Conservation (phyloP, 2,329 filamentous ascomycete species). For the Pseudogymnoascus sp. region DNA sequence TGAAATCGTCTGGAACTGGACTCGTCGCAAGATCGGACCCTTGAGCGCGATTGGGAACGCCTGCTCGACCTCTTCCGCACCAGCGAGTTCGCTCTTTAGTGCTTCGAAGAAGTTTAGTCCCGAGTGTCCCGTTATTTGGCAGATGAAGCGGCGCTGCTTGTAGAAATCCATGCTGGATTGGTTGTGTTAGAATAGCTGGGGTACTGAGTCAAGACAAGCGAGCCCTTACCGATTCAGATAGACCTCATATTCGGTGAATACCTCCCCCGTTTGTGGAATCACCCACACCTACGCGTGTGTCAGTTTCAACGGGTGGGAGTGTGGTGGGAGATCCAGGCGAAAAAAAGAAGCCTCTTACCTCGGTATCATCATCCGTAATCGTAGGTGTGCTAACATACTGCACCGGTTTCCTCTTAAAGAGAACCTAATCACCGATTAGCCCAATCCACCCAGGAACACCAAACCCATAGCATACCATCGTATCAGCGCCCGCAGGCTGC, state of each 20-base stretch:
- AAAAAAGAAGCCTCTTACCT: conserved; percentile 48
- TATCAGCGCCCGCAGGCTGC: background rate
- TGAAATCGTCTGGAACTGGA: conserved; percentile 83
- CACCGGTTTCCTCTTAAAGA: conserved; percentile 94
- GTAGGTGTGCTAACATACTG: conserved; percentile 65
- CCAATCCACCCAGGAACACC: conserved; percentile 7
- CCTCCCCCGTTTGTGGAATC: conserved; percentile 80
- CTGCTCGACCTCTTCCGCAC: conserved; percentile 81
- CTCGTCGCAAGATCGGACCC: conserved; percentile 78
- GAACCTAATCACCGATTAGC: conserved; percentile 51
- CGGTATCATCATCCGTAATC: conserved; percentile 71
- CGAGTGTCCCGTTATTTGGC: conserved; percentile 90
- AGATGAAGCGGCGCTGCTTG: conserved; percentile 84
- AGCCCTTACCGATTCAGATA: conserved; percentile 69
- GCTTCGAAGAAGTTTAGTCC: conserved; percentile 89
- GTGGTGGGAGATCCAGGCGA: conserved; percentile 12
- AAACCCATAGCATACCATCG: background rate
- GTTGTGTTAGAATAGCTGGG: conserved; percentile 26
- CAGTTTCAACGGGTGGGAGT: conserved; percentile 17
- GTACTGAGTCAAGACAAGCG: background rate
- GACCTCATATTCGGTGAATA: conserved; percentile 81
- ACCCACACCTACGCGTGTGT: conserved; percentile 68
- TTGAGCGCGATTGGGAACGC: conserved; percentile 87
- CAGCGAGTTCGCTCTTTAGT: conserved; percentile 75
- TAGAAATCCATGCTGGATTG: conserved; percentile 76